Evolutionary conservation across 2,329 filamentous ascomycete species (phyloP).

Genomic region (Albophoma yamanashiensis): DNA sequence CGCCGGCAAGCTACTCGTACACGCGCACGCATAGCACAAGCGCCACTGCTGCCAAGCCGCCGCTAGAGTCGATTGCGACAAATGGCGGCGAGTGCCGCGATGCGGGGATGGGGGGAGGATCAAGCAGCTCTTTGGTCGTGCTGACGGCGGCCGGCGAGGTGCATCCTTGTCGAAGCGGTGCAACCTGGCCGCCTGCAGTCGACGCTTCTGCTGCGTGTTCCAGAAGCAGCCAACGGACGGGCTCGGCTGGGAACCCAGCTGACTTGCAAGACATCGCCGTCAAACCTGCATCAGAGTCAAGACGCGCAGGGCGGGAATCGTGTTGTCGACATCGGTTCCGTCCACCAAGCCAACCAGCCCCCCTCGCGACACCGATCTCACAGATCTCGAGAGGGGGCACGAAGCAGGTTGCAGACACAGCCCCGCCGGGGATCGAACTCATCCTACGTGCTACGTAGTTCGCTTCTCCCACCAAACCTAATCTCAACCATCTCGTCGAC

Average conservation of each 20-base stretch:
- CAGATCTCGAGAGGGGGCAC: neutral
- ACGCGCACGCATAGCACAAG: neutral
- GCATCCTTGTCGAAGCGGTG: neutral
- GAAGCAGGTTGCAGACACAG: neutral
- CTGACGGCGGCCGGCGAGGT: no score
- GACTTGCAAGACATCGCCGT: neutral
- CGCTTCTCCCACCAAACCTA: slow-evolving; percentile 11
- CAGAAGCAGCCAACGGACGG: neutral
- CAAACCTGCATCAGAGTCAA: neutral
- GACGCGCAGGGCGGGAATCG: neutral
- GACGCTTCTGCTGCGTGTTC: neutral
- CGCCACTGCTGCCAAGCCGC: neutral
- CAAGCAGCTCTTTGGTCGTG: neutral
- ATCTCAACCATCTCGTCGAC: slow-evolving; percentile 14
- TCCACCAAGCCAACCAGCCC: no score
- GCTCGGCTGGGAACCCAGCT: neutral
- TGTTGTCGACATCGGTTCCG: neutral
- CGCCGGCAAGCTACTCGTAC: neutral
- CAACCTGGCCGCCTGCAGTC: neutral
- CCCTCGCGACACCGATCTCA: neutral
- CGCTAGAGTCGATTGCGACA: neutral
- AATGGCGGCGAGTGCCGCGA: neutral
- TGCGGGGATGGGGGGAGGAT: neutral
- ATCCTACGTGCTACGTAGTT: no score
- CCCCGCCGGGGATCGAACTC: neutral